Evolutionary conservation across 2,329 filamentous ascomycete genomes (phyloP).

Genomic region (Ophiosphaerella herpotricha): DNA sequence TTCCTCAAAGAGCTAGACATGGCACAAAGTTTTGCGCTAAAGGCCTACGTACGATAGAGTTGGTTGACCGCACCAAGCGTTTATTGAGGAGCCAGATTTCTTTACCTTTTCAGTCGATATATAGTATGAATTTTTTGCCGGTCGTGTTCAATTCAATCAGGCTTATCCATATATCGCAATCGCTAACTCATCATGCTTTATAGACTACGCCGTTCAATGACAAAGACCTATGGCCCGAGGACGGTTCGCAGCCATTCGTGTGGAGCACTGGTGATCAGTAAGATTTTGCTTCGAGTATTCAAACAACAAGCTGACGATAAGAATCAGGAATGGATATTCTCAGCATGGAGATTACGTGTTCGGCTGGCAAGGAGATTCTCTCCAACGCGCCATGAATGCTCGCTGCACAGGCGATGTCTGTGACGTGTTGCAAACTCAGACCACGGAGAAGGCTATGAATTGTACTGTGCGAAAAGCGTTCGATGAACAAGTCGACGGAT

Average conservation of each 20-base stretch:
- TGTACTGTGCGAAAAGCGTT: constrained; percentile 25
- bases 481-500: constrained; percentile 32
- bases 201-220: constrained; percentile 28
- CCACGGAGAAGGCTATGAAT: constrained; percentile 28
- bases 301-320: neutral
- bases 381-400: constrained; percentile 34
- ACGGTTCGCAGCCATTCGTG: constrained; percentile 32
- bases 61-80: no score
- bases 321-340: constrained; percentile 24
- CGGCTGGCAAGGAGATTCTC: constrained; percentile 37
- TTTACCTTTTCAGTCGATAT: no score
- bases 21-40: no score
- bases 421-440: constrained; percentile 24
- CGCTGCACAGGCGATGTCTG: constrained; percentile 31
- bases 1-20: no score
- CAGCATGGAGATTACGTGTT: constrained; percentile 40
- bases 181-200: neutral
- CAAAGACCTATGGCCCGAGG: constrained; percentile 18
- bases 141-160: no score
- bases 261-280: constrained; percentile 34
- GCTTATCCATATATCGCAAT: neutral
- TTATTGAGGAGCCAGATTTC: no score
- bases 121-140: no score
- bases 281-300: constrained; percentile 3
- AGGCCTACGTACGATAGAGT: no score